Base-by-base conservation (phyloP, 2,329 filamentous ascomycete genomes). In the Pyrenochaeta sp. region DNA sequence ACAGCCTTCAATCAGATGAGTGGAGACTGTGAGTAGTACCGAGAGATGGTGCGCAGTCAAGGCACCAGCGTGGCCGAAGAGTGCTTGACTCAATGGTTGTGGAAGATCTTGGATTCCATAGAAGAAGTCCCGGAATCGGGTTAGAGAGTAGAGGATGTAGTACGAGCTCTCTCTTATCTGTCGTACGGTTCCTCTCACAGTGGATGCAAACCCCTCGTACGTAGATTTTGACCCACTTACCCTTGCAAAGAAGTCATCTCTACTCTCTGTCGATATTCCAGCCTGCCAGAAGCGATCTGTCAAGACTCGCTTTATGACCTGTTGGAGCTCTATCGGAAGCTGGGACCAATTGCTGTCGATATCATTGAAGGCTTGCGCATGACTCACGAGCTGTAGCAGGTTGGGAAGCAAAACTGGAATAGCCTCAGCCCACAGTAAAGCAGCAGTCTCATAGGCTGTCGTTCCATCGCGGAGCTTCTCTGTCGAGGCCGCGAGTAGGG, bases 241-340 rank as follows among this genome's bases (percentile, higher is more conserved):
- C 27, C 90, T 84, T 21, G 90, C 89, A 70, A 96, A 97, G 68
- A 99, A 99, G 45, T 97, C 93, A 51, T 97, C 94, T 68, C 94
- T 91, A 60, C 90, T 97, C 18, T 96, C 94, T 50, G 87, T 89
- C 0, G 94, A 97, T 36, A 99, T 99, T 7, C 94, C 94, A 6
- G 92, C 90, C 76, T 99, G 94, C 94, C 94, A 99, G 69, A 99
- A 99, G 17, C 94, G 83, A 71, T 99, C 94, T 10, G 91, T 96
- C 15, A 99, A 76, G 14, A 97, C 90, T 15, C 89, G 83, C 29
- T 85, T 82, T 26, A 97, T 88, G 38, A 96, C 84, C 4, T 81
- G 75, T 45, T 86, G 86, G 78, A 95, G 87, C 28, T 95, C 90
- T 8, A 77, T 69, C 1, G 91, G 87, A 11, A 96, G 74, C 21